phyloP scores from a whole-genome alignment of 352 stramenopile genomes.

The Phytophthora ramorum region DNA sequence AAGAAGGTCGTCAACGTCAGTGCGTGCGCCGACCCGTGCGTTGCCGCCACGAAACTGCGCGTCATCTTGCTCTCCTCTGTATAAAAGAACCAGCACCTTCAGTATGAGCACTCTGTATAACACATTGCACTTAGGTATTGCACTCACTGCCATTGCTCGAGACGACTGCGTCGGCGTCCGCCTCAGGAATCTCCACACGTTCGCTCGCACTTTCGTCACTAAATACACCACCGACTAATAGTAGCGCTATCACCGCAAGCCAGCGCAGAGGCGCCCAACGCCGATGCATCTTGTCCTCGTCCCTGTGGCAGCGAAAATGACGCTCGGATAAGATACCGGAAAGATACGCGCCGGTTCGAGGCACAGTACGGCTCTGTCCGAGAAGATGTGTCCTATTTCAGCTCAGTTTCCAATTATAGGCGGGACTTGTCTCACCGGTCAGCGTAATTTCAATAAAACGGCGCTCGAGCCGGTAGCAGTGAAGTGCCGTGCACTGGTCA shows the following conservation, averaged over 20 bases:
- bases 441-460: no score
- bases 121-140: no score
- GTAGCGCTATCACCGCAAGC: conserved; percentile 3
- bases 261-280: neutral
- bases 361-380: no score
- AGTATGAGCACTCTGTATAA: neutral
- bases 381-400: no score
- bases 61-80: conserved; percentile 21
- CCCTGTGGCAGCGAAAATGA: neutral
- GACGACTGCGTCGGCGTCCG: neutral
- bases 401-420: no score
- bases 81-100: neutral
- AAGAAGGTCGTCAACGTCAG: conserved; percentile 79
- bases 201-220: conserved; percentile 11
- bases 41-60: conserved; percentile 62
- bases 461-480: no score
- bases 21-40: conserved; percentile 44
- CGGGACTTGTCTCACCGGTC: no score
- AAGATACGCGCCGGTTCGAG: conserved; percentile 28
- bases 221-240: conserved; percentile 3
- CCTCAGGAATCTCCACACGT: neutral
- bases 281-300: conserved; percentile 4
- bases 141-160: conserved; percentile 7
- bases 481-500: conserved; percentile 10
- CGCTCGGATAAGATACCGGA: neutral